Percentiles rank a stretch among this genome's conserved stretches.
These are phyloP conservation scores for Chaetomium fimeti DNA, from an alignment of 495 filamentous ascomycete genomes.

Conservation along the genomic window DNA sequence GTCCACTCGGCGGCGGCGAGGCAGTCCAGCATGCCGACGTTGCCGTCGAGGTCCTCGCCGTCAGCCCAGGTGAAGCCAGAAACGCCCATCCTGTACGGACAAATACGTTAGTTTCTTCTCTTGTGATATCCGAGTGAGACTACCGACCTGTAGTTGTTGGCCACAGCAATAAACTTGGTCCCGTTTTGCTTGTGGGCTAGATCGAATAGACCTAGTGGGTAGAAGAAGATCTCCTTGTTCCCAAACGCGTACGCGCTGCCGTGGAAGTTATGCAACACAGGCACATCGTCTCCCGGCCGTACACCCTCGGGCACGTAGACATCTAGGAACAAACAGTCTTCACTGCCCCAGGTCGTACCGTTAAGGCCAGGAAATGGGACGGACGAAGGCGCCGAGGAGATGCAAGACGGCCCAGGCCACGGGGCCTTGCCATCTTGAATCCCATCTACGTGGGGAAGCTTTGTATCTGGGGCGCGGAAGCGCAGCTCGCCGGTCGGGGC, in stretches of 20 bases:
- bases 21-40: slow-evolving; percentile 18
- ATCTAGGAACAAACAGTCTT: slow-evolving; percentile 22
- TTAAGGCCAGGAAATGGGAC: slow-evolving; percentile 11
- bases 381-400: slow-evolving; percentile 3
- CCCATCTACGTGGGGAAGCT: neutral
- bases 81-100: neutral
- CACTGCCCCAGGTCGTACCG: slow-evolving; percentile 18
- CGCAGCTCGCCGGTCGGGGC: slow-evolving; percentile 14
- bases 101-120: neutral
- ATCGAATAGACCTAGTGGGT: slow-evolving; percentile 15
- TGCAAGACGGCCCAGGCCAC: neutral
- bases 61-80: neutral
- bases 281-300: slow-evolving; percentile 8
- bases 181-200: neutral
- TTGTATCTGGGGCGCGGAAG: slow-evolving; percentile 10
- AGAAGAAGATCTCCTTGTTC: slow-evolving; percentile 16
- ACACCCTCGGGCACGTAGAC: slow-evolving; percentile 17
- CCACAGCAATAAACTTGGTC: slow-evolving; percentile 14
- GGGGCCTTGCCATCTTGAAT: slow-evolving; percentile 15
- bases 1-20: slow-evolving; percentile 19
- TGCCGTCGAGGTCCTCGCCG: slow-evolving; percentile 13
- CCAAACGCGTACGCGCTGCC: slow-evolving; percentile 20
- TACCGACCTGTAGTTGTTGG: slow-evolving; percentile 19
- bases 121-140: too few species aligned
- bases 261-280: slow-evolving; percentile 13